Evolutionary conservation across 164 flowering plant species (phyloP), one percentile per base, ranked within the genome.

Genomic region (Platanus orientalis): DNA sequence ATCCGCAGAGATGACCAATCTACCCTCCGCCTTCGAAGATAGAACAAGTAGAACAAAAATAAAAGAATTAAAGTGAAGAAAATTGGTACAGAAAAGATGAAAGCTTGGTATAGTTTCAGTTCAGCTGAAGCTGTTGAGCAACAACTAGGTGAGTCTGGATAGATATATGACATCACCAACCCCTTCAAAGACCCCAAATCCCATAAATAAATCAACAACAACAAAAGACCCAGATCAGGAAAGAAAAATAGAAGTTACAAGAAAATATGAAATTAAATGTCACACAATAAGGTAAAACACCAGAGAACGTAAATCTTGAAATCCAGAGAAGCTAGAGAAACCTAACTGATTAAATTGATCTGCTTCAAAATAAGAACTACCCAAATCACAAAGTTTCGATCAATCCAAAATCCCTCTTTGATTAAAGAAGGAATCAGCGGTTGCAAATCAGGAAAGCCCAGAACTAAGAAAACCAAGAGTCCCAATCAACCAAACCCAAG

Each of bases 1-100:
- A 84, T 79, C 59, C 88, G 58, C 60, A 88, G 76, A 36, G 89
- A 84, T 1, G 83, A 65, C 92, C 87, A 84, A 71, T 86, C 83
- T 1, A 67, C 83, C 42, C 87, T 67, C 25, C 77, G 69, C 13
- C 86, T 87, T 49, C 93, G 89, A 55, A 86, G 83, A 61, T 82
- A 84, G 70, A 81, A 79, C 70, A 79, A 67, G 66, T 84, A 84
- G 69, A 87, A 84, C 53, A 84, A 49, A 63, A 81, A 74, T 53
- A 84, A 65, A 30, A 87, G 79, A 4, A 81, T 50, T 63, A 83
- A 76, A 34, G 87, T 78, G 74, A 84, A 81, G 72, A 79, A 69
- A 54, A 87, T 75, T 13, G 89, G 92, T 1, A 83, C 71, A 16
- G 84, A 83, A 67, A 87, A 83, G 54, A 87, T 78, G 63, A 87